Evolutionary conservation across 192 early-diverging fungal species (phyloP).

Genomic region (Chytriomyces sp.): DNA sequence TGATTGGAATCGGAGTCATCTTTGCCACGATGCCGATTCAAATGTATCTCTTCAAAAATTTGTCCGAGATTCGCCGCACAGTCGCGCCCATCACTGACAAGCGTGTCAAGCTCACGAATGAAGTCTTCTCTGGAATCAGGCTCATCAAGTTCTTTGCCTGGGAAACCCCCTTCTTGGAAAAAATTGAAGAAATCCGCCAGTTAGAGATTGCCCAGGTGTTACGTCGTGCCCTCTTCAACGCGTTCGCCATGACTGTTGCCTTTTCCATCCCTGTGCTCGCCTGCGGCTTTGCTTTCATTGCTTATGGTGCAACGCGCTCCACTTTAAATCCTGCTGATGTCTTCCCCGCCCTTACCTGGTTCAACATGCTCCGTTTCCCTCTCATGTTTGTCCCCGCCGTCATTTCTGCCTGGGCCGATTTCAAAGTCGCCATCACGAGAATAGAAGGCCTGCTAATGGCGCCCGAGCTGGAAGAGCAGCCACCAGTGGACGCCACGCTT

Average conservation of each 20-base stretch:
- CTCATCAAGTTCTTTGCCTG: slow-evolving; percentile 78
- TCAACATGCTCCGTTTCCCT: slow-evolving; percentile 45
- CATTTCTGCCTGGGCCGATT: slow-evolving; percentile 50
- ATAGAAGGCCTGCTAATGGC: slow-evolving; percentile 59
- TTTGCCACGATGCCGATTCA: slow-evolving; percentile 45
- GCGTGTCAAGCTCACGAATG: slow-evolving; percentile 72
- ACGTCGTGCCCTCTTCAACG: slow-evolving; percentile 27
- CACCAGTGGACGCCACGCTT: slow-evolving; percentile 40
- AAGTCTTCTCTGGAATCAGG: slow-evolving; percentile 71
- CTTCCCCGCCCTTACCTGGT: slow-evolving; percentile 48
- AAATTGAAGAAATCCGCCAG: slow-evolving; percentile 58
- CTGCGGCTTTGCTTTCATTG: slow-evolving; percentile 42
- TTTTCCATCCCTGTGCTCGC: slow-evolving; percentile 53
- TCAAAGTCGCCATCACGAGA: slow-evolving; percentile 48
- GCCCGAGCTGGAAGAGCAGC: slow-evolving; percentile 59
- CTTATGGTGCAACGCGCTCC: slow-evolving; percentile 39
- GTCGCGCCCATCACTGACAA: slow-evolving; percentile 68
- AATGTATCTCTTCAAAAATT: slow-evolving; percentile 35
- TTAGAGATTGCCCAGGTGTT: slow-evolving; percentile 47
- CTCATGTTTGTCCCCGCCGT: slow-evolving; percentile 58
- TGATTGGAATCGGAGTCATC: slow-evolving; percentile 52
- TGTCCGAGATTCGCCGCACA: slow-evolving; percentile 42
- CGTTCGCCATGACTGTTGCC: slow-evolving; percentile 51
- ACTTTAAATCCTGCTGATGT: slow-evolving; percentile 33
- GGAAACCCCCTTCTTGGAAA: slow-evolving; percentile 66